Conservation (phyloP, 495 filamentous ascomycete genomes). For the Aspergillus indologenus region DNA sequence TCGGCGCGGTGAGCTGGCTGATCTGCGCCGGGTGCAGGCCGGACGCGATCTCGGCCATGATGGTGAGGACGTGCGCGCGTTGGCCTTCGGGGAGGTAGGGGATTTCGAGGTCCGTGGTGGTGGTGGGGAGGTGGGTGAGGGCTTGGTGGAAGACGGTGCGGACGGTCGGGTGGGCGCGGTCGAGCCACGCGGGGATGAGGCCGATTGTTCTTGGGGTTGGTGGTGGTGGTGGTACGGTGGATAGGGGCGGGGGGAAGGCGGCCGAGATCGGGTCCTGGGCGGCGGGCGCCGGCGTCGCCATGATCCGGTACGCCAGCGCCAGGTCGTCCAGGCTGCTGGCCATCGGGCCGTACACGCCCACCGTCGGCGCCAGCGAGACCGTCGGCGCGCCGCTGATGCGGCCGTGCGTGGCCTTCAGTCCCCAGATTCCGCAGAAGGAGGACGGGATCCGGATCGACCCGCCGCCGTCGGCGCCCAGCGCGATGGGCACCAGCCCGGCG, state of each 20-base stretch:
- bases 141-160: constrained; percentile 55
- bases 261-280: constrained; percentile 44
- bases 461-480: constrained; percentile 81
- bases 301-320: constrained; percentile 73
- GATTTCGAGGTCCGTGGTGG: constrained; percentile 67
- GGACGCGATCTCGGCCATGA: constrained; percentile 64
- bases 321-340: constrained; percentile 76
- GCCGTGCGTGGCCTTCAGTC: constrained; percentile 79
- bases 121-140: constrained; percentile 58
- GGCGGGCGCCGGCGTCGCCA: constrained; percentile 66
- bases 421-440: constrained; percentile 81
- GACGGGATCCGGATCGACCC: constrained; percentile 82
- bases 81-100: constrained; percentile 74
- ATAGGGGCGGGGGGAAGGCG: constrained; percentile 48
- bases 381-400: constrained; percentile 66
- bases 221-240: constrained; percentile 17
- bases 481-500: constrained; percentile 75
- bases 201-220: constrained; percentile 55
- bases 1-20: constrained; percentile 59
- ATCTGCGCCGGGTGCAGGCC: constrained; percentile 39
- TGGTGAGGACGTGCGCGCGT: constrained; percentile 75
- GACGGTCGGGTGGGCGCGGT: constrained; percentile 62
- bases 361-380: constrained; percentile 56
- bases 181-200: constrained; percentile 73
- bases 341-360: constrained; percentile 73